A percentile compares a stretch with the other conserved stretches of the same genome.
These are phyloP conservation scores for Bruguiera sexangula DNA, from an alignment of 345 rosid genomes.

Conservation along the genomic window DNA sequence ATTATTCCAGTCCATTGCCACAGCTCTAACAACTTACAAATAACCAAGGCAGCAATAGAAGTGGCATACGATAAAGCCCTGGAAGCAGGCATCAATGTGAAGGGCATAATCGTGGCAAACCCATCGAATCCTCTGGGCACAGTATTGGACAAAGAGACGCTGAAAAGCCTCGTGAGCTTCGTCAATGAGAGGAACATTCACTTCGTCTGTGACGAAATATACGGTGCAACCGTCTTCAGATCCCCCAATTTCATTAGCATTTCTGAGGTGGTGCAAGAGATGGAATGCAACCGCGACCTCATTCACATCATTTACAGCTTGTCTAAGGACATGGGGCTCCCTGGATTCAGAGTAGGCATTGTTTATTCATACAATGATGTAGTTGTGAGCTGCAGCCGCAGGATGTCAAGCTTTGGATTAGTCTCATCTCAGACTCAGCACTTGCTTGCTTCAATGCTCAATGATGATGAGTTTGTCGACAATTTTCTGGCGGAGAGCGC, in stretches of 20 bases:
- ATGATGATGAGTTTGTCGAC: no score
- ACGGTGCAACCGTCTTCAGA: slow-evolving; percentile 61
- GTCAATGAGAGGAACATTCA: slow-evolving; percentile 55
- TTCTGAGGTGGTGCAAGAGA: slow-evolving; percentile 51
- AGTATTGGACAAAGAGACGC: slow-evolving; percentile 44
- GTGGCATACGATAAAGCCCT: slow-evolving; percentile 49
- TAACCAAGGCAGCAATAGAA: slow-evolving; percentile 54
- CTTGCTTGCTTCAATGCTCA: no score
- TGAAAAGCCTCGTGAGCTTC: slow-evolving; percentile 47
- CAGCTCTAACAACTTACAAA: slow-evolving; percentile 60
- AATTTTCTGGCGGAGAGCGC: no score
- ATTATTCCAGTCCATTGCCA: slow-evolving; percentile 61
- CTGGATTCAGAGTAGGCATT: no score
- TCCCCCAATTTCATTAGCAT: slow-evolving; percentile 57
- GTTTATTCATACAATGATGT: no score
- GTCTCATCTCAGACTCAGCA: no score
- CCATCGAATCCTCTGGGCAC: slow-evolving; percentile 93
- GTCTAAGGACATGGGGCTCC: slow-evolving; percentile 30
- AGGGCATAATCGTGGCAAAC: slow-evolving; percentile 72
- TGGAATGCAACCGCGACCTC: slow-evolving; percentile 47
- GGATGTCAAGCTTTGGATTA: no score
- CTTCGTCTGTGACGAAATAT: slow-evolving; percentile 26
- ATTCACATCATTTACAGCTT: slow-evolving; percentile 78
- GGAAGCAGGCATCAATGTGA: slow-evolving; percentile 19
- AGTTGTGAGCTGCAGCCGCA: no score